Evolutionary conservation across 257 asterid species (phyloP).

Genomic region (Penstemon barbatus): DNA sequence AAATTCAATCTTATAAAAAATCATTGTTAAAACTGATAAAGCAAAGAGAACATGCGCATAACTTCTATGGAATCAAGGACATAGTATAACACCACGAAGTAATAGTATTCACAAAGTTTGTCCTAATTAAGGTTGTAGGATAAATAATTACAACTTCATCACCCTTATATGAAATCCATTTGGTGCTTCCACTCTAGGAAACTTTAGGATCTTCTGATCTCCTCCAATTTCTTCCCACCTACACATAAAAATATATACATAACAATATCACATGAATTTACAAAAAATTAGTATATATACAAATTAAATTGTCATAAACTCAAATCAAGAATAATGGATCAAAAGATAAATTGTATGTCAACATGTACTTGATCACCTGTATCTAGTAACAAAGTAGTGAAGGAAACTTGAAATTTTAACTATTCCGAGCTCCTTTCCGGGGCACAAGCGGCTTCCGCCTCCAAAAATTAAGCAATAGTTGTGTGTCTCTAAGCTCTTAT

Average conservation of each 20-base stretch:
- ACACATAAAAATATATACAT: conserved; percentile 9
- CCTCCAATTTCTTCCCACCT: conserved; percentile 86
- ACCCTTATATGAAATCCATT: conserved; percentile 61
- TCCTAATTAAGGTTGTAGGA: no score
- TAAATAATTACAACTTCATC: conserved; percentile 29
- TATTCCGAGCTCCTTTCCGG: conserved; percentile 77
- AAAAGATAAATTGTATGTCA: no score
- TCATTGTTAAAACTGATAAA: no score
- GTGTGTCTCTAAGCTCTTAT: conserved; percentile 50
- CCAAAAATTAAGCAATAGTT: conserved; percentile 53
- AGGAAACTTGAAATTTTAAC: conserved; percentile 53
- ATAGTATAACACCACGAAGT: no score
- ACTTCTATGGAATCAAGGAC: no score
- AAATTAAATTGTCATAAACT: background rate
- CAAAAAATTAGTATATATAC: background rate
- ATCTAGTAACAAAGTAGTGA: conserved; percentile 61
- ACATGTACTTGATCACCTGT: conserved; percentile 39
- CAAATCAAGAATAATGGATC: background rate
- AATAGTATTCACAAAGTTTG: no score
- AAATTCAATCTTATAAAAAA: no score
- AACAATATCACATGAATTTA: background rate
- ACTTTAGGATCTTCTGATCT: conserved; percentile 39
- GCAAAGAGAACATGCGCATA: no score
- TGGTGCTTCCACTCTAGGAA: conserved; percentile 86
- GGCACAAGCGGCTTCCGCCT: conserved; percentile 64